Conservation (phyloP, 1,284 basidiomycete species). For the Ceratobasidium sp. region DNA sequence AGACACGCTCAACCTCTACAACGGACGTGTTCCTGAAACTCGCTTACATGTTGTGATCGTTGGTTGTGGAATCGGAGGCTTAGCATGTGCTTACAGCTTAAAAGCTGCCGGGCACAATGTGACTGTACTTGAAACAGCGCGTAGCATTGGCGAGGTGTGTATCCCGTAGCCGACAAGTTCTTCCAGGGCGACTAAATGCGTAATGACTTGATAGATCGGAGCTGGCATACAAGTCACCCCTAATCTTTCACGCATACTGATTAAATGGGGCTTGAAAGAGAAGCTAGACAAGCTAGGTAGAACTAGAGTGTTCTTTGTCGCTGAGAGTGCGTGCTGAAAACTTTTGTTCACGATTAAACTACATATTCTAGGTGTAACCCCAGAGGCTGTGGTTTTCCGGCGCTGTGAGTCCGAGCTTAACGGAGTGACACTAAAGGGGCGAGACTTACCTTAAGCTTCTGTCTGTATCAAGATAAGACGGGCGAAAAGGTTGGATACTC, state of each 20-base stretch:
- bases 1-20: conserved; percentile 10
- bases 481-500: conserved; percentile 66
- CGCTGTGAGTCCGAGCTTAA: conserved; percentile 61
- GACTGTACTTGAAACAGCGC: conserved; percentile 64
- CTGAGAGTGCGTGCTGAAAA: background rate
- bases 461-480: conserved; percentile 55
- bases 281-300: conserved; percentile 59
- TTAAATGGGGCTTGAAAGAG: conserved; percentile 67
- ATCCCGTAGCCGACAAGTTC: background rate
- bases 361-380: conserved; percentile 58
- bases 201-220: conserved; percentile 55
- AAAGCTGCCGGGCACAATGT: conserved; percentile 64
- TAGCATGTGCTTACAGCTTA: conserved; percentile 64
- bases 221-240: conserved; percentile 68
- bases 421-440: background rate
- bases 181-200: conserved; percentile 4
- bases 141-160: conserved; percentile 60
- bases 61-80: conserved; percentile 66
- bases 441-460: background rate
- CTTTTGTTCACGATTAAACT: background rate
- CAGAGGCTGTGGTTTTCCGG: conserved; percentile 63
- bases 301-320: background rate
- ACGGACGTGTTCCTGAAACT: conserved; percentile 54
- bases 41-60: conserved; percentile 64
- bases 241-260: conserved; percentile 66